phyloP scores from a whole-genome alignment of 176 grass and related monocot genomes.

The Tillandsia fasciculata region DNA sequence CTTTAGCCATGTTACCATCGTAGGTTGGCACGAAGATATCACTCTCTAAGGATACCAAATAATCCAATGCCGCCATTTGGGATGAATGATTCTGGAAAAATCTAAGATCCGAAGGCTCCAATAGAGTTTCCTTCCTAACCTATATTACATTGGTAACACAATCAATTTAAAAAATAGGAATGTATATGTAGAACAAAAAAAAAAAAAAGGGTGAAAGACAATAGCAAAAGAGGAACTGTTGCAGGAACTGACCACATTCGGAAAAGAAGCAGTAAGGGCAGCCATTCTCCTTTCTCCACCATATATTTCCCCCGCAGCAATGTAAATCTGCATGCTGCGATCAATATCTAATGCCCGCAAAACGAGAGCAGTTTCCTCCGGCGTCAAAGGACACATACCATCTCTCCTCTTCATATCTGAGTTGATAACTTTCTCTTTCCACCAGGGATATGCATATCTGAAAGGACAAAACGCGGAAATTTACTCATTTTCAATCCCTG shows the following conservation, averaged over 20 bases:
- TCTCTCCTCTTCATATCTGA: conserved; percentile 69
- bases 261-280: conserved; percentile 52
- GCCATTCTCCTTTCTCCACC: conserved; percentile 82
- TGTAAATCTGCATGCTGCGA: conserved; percentile 61
- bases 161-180: background rate
- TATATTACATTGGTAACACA: conserved; percentile 21
- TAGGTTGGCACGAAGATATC: conserved; percentile 88
- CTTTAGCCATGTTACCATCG: conserved; percentile 92
- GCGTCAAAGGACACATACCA: conserved; percentile 79
- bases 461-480: conserved; percentile 9
- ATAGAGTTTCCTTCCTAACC: conserved; percentile 81
- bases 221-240: background rate
- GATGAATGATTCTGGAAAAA: conserved; percentile 93
- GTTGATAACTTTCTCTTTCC: conserved; percentile 96
- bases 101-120: conserved; percentile 45
- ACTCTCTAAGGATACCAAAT: conserved; percentile 86
- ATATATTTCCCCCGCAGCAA: conserved; percentile 94
- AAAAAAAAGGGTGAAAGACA: background rate
- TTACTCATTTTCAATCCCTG: background rate
- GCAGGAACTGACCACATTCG: conserved; percentile 66
- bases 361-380: conserved; percentile 79
- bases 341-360: conserved; percentile 66
- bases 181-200: conserved; percentile 10
- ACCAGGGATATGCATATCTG: conserved; percentile 98
- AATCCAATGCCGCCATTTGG: conserved; percentile 96